Conservation (phyloP, 805 yeast species). For the Hanseniaspora occidentalis region DNA sequence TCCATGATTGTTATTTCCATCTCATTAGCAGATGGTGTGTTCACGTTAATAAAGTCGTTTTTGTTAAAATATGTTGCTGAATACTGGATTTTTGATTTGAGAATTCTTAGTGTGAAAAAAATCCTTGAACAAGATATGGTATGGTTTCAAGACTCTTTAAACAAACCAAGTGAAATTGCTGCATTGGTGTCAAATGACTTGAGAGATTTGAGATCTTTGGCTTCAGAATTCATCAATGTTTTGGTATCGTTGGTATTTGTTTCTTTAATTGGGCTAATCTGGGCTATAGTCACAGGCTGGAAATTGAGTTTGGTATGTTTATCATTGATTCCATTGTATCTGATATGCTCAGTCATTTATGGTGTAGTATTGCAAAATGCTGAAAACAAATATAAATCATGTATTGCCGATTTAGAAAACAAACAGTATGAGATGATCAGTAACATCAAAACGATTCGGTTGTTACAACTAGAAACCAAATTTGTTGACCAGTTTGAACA, state of each 20-base stretch:
- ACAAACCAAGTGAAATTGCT: slow-evolving; percentile 39
- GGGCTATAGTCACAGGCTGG: slow-evolving; percentile 82
- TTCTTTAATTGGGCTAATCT: slow-evolving; percentile 47
- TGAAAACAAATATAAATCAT: slow-evolving; percentile 49
- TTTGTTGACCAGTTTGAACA: slow-evolving; percentile 31
- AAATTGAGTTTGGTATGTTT: slow-evolving; percentile 72
- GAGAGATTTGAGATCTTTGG: slow-evolving; percentile 57
- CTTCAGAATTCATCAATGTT: slow-evolving; percentile 49
- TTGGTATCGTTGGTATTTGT: slow-evolving; percentile 41
- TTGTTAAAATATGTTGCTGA: slow-evolving; percentile 52
- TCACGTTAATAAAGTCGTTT: slow-evolving; percentile 38
- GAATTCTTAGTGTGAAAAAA: slow-evolving; percentile 35
- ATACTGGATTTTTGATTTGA: slow-evolving; percentile 44
- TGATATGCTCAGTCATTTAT: slow-evolving; percentile 38
- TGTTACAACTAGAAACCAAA: slow-evolving; percentile 37
- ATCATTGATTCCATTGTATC: slow-evolving; percentile 56
- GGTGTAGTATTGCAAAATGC: slow-evolving; percentile 36
- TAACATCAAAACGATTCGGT: slow-evolving; percentile 52
- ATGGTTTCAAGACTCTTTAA: slow-evolving; percentile 35
- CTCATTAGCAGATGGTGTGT: slow-evolving; percentile 50
- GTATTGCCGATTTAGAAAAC: slow-evolving; percentile 43
- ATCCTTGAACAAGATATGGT: slow-evolving; percentile 38
- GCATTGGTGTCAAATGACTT: slow-evolving; percentile 71
- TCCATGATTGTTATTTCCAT: slow-evolving; percentile 49
- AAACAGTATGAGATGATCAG: slow-evolving; percentile 37